Conservation (phyloP, 176 grass and related monocot genomes). For the Phyllostachys edulis region DNA sequence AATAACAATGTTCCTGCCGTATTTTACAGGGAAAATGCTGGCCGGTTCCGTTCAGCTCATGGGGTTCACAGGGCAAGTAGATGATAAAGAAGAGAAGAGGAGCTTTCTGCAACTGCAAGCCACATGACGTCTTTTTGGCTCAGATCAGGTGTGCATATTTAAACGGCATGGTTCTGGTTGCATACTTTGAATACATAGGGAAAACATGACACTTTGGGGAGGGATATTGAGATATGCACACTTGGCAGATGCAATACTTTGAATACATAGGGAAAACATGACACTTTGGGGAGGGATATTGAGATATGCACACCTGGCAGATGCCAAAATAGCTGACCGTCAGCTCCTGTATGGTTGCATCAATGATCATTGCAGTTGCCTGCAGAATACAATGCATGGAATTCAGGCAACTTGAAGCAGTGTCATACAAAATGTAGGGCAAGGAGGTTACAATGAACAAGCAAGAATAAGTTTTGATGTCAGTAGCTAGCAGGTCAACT, state of each 20-base stretch:
- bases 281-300: background rate
- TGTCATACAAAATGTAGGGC: background rate
- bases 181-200: background rate
- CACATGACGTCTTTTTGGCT: background rate
- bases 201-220: slow-evolving; percentile 17
- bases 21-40: background rate
- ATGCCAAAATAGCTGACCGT: slow-evolving; percentile 4
- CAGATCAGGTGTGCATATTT: slow-evolving; percentile 11
- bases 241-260: too few relatives aligned
- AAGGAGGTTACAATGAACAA: background rate
- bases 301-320: slow-evolving; percentile 10
- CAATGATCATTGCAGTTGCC: background rate
- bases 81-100: slow-evolving; percentile 18
- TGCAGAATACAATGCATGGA: background rate
- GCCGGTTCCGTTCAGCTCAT: background rate
- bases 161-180: background rate
- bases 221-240: background rate
- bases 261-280: slow-evolving; percentile 23
- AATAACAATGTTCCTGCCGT: background rate
- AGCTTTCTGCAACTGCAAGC: slow-evolving; percentile 31
- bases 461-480: background rate
- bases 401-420: slow-evolving; percentile 4
- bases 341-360: background rate
- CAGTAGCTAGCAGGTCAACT: slow-evolving; percentile 20
- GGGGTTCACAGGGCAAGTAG: slow-evolving; percentile 19